Evolutionary conservation across 2,329 filamentous ascomycete species (phyloP).

Genomic region (Raffaelea arxii): DNA sequence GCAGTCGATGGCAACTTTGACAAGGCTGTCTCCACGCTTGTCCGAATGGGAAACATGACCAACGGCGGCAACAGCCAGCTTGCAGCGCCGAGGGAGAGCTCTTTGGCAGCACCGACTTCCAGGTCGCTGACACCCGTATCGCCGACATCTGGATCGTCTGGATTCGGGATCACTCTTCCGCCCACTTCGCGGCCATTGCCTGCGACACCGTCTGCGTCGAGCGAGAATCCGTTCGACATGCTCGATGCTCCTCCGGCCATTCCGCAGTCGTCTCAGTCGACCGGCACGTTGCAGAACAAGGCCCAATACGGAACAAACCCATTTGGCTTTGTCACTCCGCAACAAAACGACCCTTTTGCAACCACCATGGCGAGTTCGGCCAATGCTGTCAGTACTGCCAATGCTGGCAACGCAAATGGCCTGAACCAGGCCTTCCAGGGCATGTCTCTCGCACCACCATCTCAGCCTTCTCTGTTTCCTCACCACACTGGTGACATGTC

Average conservation of each 20-base stretch:
- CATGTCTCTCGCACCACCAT: conserved; percentile 51
- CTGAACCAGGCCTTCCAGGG: conserved; percentile 66
- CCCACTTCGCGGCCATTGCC: conserved; percentile 12
- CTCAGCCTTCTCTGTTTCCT: conserved; percentile 57
- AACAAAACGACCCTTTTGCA: conserved; percentile 11
- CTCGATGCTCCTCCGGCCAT: conserved; percentile 48
- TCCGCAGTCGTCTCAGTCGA: conserved; percentile 56
- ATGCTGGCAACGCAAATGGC: too few species aligned
- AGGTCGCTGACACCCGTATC: conserved; percentile 47
- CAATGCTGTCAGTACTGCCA: too few species aligned
- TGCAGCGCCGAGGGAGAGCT: conserved; percentile 35
- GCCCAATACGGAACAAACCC: conserved; percentile 53
- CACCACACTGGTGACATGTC: conserved; percentile 56
- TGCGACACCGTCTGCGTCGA: conserved; percentile 30
- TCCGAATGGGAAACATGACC: conserved; percentile 61
- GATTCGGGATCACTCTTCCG: conserved; percentile 16
- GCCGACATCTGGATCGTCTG: conserved; percentile 23
- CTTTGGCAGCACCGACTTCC: conserved; percentile 31
- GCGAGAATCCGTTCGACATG: conserved; percentile 56
- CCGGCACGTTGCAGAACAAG: conserved; percentile 48
- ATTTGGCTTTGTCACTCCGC: conserved; percentile 46
- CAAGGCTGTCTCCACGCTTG: conserved; percentile 72
- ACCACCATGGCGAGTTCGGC: conserved; percentile 17
- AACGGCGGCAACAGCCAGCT: conserved; percentile 49
- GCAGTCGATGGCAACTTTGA: conserved; percentile 79